Evolutionary conservation across 2,329 filamentous ascomycete genomes (phyloP).

Genomic region (Plenodomus tracheiphilus): DNA sequence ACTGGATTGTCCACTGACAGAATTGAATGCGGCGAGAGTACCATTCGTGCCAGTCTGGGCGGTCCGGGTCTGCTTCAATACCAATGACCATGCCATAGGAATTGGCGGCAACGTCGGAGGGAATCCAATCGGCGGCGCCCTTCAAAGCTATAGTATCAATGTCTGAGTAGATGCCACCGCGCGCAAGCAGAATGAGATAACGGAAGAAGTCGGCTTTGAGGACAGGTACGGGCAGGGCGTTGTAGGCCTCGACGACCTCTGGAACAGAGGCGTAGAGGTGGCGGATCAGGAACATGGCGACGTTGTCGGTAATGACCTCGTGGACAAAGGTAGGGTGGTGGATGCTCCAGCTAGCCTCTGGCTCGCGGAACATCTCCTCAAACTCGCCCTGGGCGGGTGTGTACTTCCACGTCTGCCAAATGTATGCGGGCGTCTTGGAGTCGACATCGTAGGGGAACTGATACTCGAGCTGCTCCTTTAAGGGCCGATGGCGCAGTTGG

Average conservation of each 20-base stretch:
- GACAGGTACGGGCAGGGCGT: constrained; percentile 53
- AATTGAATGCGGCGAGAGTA: constrained; percentile 96
- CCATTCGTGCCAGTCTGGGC: constrained; percentile 91
- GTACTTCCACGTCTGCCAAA: constrained; percentile 99
- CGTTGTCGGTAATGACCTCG: constrained; percentile 92
- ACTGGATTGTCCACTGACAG: constrained; percentile 98
- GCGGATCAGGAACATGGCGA: constrained; percentile 77
- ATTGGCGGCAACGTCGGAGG: constrained; percentile 72
- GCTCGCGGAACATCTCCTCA: constrained; percentile 70
- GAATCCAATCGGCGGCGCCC: constrained; percentile 86
- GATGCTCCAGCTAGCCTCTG: constrained; percentile 88
- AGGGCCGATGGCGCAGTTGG: constrained; percentile 71
- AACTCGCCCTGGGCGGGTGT: constrained; percentile 79
- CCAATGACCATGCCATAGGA: constrained; percentile 86
- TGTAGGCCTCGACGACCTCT: constrained; percentile 55
- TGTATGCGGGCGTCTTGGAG: constrained; percentile 90
- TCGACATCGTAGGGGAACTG: constrained; percentile 92
- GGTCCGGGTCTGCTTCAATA: constrained; percentile 94
- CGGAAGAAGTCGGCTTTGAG: constrained; percentile 69
- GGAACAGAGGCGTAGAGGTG: constrained; percentile 78
- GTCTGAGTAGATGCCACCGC: constrained; percentile 75
- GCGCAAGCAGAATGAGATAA: constrained; percentile 72
- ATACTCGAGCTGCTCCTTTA: constrained; percentile 82
- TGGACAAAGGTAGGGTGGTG: constrained; percentile 90
- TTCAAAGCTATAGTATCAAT: constrained; percentile 89